A percentile compares a stretch with the other conserved stretches of the same genome.
Conservation (phyloP, 345 rosid species). For the Crucihimalaya himalaica region DNA sequence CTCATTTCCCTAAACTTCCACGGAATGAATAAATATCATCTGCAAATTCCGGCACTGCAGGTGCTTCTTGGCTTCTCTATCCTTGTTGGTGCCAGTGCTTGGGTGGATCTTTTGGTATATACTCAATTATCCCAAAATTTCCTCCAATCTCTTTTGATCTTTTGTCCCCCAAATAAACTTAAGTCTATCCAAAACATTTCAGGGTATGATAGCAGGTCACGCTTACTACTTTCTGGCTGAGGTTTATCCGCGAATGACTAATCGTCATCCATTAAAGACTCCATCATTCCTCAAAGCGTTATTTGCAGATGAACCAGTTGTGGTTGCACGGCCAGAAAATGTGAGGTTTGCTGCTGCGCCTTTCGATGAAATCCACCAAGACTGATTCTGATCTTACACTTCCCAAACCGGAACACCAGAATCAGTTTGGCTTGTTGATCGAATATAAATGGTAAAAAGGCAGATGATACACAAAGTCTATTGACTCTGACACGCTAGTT, state of each 20-base stretch:
- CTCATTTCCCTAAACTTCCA: neutral
- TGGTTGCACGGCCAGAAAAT: slow-evolving; percentile 73
- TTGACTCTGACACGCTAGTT: slow-evolving; percentile 17
- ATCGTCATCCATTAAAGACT: slow-evolving; percentile 80
- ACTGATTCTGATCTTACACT: slow-evolving; percentile 38
- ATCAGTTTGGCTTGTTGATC: slow-evolving; percentile 7
- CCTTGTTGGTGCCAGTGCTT: slow-evolving; percentile 94
- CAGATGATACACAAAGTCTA: slow-evolving; percentile 18
- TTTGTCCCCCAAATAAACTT: neutral
- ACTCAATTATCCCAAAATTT: neutral
- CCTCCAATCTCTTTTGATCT: neutral
- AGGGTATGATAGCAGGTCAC: slow-evolving; percentile 99
- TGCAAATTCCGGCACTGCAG: slow-evolving; percentile 41
- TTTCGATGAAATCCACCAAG: slow-evolving; percentile 65
- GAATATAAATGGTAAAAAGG: slow-evolving; percentile 9
- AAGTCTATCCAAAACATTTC: slow-evolving; percentile 24
- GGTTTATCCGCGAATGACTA: slow-evolving; percentile 90
- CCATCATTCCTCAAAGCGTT: slow-evolving; percentile 79
- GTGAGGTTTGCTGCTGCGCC: slow-evolving; percentile 85
- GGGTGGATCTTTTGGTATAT: slow-evolving; percentile 94
- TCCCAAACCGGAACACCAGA: neutral
- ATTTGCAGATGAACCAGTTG: slow-evolving; percentile 85
- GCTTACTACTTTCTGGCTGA: slow-evolving; percentile 98
- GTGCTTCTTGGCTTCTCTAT: slow-evolving; percentile 97
- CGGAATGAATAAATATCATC: neutral